Percentiles rank a stretch among this genome's conserved stretches.
These are phyloP conservation scores for Turritis glabra DNA, from an alignment of 345 rosid species.

Conservation along the genomic window DNA sequence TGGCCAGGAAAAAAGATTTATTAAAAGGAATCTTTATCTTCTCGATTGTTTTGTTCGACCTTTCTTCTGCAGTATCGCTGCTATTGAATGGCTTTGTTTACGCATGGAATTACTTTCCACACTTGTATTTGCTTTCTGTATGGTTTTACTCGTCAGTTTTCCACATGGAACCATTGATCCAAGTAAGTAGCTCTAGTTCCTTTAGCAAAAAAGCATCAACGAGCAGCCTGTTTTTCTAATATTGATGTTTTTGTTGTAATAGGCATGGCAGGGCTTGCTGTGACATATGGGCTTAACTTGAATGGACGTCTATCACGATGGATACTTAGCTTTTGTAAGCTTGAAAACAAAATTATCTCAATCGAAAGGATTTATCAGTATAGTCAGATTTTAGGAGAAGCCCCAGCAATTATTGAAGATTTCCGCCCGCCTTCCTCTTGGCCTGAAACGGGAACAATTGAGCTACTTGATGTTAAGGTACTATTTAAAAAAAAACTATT, in stretches of 20 bases:
- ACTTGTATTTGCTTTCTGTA: slow-evolving; percentile 95
- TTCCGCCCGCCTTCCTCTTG: slow-evolving; percentile 71
- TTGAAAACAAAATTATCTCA: slow-evolving; percentile 95
- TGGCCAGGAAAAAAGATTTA: slow-evolving; percentile 93
- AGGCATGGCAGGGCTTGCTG: slow-evolving; percentile 99
- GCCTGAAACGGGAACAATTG: slow-evolving; percentile 87
- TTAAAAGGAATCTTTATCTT: slow-evolving; percentile 97
- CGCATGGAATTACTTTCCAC: slow-evolving; percentile 99
- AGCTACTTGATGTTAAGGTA: slow-evolving; percentile 89
- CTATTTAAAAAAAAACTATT: neutral
- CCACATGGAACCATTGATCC: slow-evolving; percentile 97
- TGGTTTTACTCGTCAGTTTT: slow-evolving; percentile 95
- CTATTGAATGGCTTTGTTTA: slow-evolving; percentile 98
- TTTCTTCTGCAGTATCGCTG: slow-evolving; percentile 96
- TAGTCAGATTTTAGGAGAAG: slow-evolving; percentile 84
- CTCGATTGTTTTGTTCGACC: slow-evolving; percentile 99
- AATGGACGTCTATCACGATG: slow-evolving; percentile 96
- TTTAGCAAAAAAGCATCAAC: neutral
- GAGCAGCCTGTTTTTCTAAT: slow-evolving; percentile 3
- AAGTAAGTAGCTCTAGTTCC: slow-evolving; percentile 55
- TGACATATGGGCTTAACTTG: slow-evolving; percentile 96
- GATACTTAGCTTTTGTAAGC: slow-evolving; percentile 99
- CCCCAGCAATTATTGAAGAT: slow-evolving; percentile 66
- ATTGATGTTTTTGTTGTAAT: slow-evolving; percentile 33
- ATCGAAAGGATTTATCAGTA: slow-evolving; percentile 97